These are phyloP conservation scores for Dillenia suffruticosa DNA, from an alignment of 164 flowering plant species.

Conservation along the genomic window DNA sequence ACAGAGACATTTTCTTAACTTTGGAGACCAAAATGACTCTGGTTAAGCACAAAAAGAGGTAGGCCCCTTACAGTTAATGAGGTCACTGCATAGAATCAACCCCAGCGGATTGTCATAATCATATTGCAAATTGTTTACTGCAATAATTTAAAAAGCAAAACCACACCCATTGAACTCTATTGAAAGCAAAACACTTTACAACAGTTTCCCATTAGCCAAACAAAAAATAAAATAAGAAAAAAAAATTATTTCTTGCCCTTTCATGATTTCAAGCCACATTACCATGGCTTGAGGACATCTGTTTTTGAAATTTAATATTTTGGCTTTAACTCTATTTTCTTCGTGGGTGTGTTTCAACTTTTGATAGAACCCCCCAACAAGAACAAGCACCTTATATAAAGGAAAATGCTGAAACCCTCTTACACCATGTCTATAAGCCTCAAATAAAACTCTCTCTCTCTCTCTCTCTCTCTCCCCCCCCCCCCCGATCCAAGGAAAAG, in stretches of 20 bases:
- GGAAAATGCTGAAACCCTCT: background rate
- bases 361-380: background rate
- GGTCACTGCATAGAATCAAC: background rate
- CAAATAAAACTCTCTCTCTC: background rate
- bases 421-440: background rate
- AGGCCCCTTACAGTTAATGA: too few relatives aligned
- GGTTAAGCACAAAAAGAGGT: too few relatives aligned
- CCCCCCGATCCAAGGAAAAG: constrained; percentile 8
- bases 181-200: constrained; percentile 36
- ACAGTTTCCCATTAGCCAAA: constrained; percentile 13
- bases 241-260: constrained; percentile 1
- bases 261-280: constrained; percentile 18
- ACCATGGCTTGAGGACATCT: constrained; percentile 12
- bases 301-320: background rate
- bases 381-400: constrained; percentile 10
- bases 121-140: too few relatives aligned
- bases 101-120: too few relatives aligned
- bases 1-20: too few relatives aligned
- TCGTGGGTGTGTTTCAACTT: background rate
- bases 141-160: constrained; percentile 18
- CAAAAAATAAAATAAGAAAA: constrained; percentile 4
- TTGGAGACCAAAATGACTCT: too few relatives aligned
- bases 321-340: too few relatives aligned
- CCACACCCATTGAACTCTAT: constrained; percentile 23
- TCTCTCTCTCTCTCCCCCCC: constrained; percentile 12